Conservation (phyloP, 495 filamentous ascomycete genomes). For the Talaromyces stipitatus region DNA sequence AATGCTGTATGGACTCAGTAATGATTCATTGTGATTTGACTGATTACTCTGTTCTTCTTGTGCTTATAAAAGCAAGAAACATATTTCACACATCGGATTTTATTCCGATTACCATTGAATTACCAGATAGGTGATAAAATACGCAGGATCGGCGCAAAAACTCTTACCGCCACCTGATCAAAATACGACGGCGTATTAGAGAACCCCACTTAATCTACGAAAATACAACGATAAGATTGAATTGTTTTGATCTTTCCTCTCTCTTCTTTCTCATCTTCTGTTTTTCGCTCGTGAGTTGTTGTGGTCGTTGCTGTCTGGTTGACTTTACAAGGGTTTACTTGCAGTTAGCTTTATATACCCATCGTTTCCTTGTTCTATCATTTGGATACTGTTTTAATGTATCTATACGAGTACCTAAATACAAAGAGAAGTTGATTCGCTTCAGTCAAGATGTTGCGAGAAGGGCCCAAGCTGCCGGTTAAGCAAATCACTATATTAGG, state of each 20-base stretch:
- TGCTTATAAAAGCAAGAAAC: background rate
- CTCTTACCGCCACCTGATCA: slow-evolving; percentile 4
- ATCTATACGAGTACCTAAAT: background rate
- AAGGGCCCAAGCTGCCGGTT: slow-evolving; percentile 35
- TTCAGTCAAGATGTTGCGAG: slow-evolving; percentile 15
- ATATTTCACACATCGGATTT: background rate
- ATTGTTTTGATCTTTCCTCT: background rate
- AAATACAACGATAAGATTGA: background rate
- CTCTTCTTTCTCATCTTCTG: background rate
- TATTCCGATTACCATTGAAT: background rate
- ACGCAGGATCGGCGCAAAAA: background rate
- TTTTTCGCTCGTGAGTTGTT: background rate
- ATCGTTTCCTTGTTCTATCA: background rate
- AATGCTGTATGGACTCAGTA: background rate
- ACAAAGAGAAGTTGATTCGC: background rate
- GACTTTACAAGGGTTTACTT: background rate
- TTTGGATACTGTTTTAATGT: background rate
- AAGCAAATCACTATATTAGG: slow-evolving; percentile 55
- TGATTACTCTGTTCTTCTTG: background rate
- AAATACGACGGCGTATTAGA: background rate
- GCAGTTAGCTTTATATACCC: background rate
- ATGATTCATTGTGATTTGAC: background rate
- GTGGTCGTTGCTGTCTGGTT: background rate
- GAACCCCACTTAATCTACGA: background rate
- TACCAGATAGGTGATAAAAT: background rate